Evolutionary conservation across 2,329 filamentous ascomycete genomes (phyloP), one percentile per base, ranked within the genome.

Genomic region (Colletotrichum sp.): DNA sequence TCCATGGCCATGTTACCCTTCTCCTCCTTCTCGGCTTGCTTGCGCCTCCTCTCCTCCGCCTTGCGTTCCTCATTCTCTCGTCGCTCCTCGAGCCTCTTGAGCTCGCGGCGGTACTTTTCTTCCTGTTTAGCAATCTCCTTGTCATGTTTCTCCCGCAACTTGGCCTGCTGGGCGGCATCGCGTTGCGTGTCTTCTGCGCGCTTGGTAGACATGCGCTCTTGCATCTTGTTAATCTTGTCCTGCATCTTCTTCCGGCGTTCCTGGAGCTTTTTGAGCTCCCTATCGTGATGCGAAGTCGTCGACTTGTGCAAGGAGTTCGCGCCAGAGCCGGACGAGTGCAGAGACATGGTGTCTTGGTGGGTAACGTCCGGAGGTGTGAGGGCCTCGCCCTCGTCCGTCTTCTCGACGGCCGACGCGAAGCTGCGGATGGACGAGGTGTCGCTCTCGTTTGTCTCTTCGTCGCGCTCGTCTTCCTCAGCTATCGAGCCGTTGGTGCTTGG

Each of bases 91-190:
- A 94, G 85, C 83, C 93, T 94, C 77, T 86, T 86, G 62, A 94
- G 85, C 80, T 95, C 93, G 15, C 89, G 89, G 77, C 90, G 89
- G 79, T 93, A 92, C 79, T 92, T 93, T 63, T 92, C 92, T 78
- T 94, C 91, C 69, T 93, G 91, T 81, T 93, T 94, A 59, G 90
- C 90, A 0, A 93, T 82, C 78, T 94, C 92, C 64, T 86, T 88
- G 62, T 92, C 89, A 82, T 94, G 92, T 80, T 91, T 93, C 81
- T 93, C 91, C 34, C 90, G 89, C 9, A 92, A 87, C 82, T 92
- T 94, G 34, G 89, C 87, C 7, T 92, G 77, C 3, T 87, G 86
- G 2, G 86, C 83, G 66, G 86, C 86, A 62, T 93, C 90, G 72
- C 89, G 86, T 66, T 87, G 85, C 77, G 88, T 84, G 75, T 87